These are phyloP conservation scores for Zarea fungicola DNA, from an alignment of 2,329 filamentous ascomycete species.

Conservation along the genomic window DNA sequence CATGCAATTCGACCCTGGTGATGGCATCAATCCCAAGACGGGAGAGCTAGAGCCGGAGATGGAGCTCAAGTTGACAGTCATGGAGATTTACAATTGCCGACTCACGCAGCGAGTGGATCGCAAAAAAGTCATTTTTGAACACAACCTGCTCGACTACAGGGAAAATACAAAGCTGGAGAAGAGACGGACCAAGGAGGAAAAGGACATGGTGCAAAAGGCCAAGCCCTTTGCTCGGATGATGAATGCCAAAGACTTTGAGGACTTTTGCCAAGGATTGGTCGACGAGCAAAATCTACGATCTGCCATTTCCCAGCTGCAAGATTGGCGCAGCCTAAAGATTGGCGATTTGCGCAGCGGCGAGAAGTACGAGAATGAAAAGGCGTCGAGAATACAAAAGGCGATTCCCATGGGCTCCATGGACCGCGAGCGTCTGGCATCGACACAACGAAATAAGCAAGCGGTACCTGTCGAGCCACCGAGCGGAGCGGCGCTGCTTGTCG, in stretches of 20 bases:
- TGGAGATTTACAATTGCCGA: conserved; percentile 95
- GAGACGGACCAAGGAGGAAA: conserved; percentile 92
- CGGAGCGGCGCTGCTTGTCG: conserved; percentile 70
- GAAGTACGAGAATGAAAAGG: conserved; percentile 89
- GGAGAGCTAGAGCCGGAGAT: conserved; percentile 91
- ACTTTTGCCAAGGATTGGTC: conserved; percentile 75
- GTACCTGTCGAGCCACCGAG: conserved; percentile 65
- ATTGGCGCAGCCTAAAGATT: conserved; percentile 84
- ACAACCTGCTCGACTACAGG: conserved; percentile 86
- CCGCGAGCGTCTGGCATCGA: conserved; percentile 67
- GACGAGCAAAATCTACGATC: conserved; percentile 89
- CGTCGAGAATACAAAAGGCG: conserved; percentile 62
- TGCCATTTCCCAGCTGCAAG: conserved; percentile 85
- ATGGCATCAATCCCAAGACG: conserved; percentile 79
- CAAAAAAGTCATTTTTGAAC: conserved; percentile 96
- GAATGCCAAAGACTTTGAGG: conserved; percentile 86
- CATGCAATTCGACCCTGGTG: conserved; percentile 96
- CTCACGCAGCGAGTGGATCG: conserved; percentile 86
- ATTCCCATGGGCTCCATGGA: conserved; percentile 78
- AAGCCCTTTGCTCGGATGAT: conserved; percentile 97
- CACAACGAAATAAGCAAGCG: conserved; percentile 63
- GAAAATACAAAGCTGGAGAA: conserved; percentile 89
- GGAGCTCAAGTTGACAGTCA: conserved; percentile 94
- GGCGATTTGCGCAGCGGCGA: conserved; percentile 80
- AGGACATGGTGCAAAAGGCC: conserved; percentile 83